Conservation (phyloP, 2,329 filamentous ascomycete species). For the Chaetomium sp. region DNA sequence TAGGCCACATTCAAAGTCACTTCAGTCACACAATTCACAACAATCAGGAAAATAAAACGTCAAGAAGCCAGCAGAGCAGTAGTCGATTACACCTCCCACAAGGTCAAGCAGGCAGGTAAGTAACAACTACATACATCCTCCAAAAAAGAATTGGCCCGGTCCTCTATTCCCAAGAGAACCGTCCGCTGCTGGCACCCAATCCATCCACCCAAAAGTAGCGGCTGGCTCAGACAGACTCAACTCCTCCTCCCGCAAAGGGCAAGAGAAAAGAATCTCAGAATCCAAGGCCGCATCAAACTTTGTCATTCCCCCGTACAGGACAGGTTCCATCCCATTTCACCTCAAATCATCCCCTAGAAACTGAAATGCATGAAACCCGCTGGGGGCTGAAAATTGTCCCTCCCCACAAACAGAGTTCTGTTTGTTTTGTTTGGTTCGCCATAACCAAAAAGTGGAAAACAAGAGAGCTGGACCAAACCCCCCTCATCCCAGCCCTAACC, state of each 20-base stretch:
- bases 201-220: background rate
- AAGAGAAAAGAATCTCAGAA: background rate
- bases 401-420: slow-evolving; percentile 2
- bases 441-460: background rate
- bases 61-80: background rate
- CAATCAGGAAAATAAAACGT: too few relatives aligned
- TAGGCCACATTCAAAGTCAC: too few relatives aligned
- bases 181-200: background rate
- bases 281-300: slow-evolving; percentile 3
- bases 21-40: background rate
- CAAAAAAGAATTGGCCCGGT: background rate
- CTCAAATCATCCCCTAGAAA: background rate
- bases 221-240: slow-evolving; percentile 4
- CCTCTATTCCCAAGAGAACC: background rate
- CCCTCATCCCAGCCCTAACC: background rate
- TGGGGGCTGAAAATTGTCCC: background rate
- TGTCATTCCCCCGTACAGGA: background rate
- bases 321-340: background rate
- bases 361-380: background rate
- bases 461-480: slow-evolving; percentile 5
- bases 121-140: slow-evolving; percentile 3
- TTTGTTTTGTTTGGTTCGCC: background rate
- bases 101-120: background rate
- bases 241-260: too few relatives aligned
- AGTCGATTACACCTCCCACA: background rate